Base-by-base conservation (phyloP, 345 rosid genomes). In the Eutrema japonicum region DNA sequence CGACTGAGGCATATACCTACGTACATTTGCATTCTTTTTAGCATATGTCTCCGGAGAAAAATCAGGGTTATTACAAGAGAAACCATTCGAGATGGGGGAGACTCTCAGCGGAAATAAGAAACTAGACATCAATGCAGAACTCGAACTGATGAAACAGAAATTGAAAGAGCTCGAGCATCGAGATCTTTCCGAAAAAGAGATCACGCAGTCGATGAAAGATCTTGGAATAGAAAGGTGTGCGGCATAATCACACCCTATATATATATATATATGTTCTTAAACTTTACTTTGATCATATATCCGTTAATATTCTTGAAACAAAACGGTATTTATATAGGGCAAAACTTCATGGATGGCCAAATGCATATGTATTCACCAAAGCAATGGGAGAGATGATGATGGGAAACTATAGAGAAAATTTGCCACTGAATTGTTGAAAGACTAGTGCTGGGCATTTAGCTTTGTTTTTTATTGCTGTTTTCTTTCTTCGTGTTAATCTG, bases 351-450 rank as follows among this genome's bases (percentile, higher is more conserved):
- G 97, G 97, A 56, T 91, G 97, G 97, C 93, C 91, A 72, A 89
- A 87, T 77, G 86, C 96, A 0, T 91, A 87, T 32, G 97, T 84
- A 18, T 91, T 89, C 69, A 91, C 97, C 3, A 91, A 91, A 78
- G 87, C 93, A 29, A 83, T 89, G 93, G 97, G 90, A 53, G 96
- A 91, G 79, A 91, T 91, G 93, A 37, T 91, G 45, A 66, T 89
- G 26, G 87, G 77, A n/a, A 54, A 70, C 33, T 38, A 70, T 58
- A 87, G 79, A 81, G 91, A 75, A 64, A 62, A 84, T 48, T 36
- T 86, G 13, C 85, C 97, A 0, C 79, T 89, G n/a, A n/a, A n/a
- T n/a, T n/a, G n/a, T n/a, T n/a, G n/a, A n/a, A n/a, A n/a, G n/a
- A n/a, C n/a, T n/a, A n/a, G n/a, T n/a, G n/a, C n/a, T n/a, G n/a